Base-by-base conservation (phyloP, 2,329 filamentous ascomycete species). In the Aspergillus chevalieri region DNA sequence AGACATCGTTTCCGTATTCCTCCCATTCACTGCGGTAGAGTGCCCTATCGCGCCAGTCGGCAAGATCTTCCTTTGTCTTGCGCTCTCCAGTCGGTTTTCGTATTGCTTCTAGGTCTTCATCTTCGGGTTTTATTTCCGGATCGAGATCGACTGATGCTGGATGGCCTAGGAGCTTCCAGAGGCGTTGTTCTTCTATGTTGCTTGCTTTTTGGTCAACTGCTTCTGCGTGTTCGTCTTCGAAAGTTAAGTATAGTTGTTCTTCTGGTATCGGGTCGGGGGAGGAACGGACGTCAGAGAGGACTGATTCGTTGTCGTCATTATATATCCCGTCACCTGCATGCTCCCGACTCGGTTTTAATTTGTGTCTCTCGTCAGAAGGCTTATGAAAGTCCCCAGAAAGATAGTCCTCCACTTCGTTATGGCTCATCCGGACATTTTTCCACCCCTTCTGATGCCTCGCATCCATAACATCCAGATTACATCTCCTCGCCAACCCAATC, bases 1-100 rank as follows among this genome's bases (percentile, higher is more conserved):
- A 45, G 2, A 57, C 49, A 6, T 61, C 61, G 33, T 59, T 53
- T 1, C 65, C 65, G 48, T 66, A 67, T n/a, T 65, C 63, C 56
- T 81, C 78, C 79, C 79, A 82, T 28, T 74, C 69, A 15, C 72
- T 67, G 43, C 67, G 70, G 46, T 76, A 79, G 2, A 75, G 58
- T 1, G 70, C 65, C 45, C 64, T 66, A 22, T 68, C 67, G 46
- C 75, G 71, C 79, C 79, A 82, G 45, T 74, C 65, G n/a, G 66
- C 57, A 8, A 70, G 48, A 9, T 74, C 69, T 43, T 69, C 56
- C 47, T 55, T 57, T 47, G 56, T 56, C 59, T 65, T 69, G 57
- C 63, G 68, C 51, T 65, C 60, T 33, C 55, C 55, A 17, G 49
- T 47, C 47, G 63, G 60, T 47, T 55, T 60, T 26, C 52, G 47